Percentiles rank a stretch among this genome's conserved stretches.
These are phyloP conservation scores for Blastobotrys attinorum DNA, from an alignment of 805 yeast species.

Conservation along the genomic window DNA sequence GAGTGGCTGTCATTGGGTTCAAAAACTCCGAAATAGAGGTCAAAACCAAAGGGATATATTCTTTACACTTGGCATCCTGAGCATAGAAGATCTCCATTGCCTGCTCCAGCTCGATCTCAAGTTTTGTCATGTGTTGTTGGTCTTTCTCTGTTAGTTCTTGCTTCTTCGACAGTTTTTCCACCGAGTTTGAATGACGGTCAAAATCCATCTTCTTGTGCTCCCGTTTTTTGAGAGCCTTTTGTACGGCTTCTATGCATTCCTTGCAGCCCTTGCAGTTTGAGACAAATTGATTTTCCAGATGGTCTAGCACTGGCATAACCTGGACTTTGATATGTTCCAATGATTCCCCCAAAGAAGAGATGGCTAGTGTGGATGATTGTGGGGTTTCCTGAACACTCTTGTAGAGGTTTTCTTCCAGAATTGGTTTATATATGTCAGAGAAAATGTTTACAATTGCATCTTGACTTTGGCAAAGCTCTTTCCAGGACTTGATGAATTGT, in stretches of 20 bases:
- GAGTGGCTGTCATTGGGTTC: constrained; percentile 22
- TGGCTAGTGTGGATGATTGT: constrained; percentile 19
- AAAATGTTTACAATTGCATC: constrained; percentile 14
- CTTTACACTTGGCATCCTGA: constrained; percentile 25
- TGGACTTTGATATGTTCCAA: constrained; percentile 18
- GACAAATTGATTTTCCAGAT: constrained; percentile 18
- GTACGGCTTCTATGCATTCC: constrained; percentile 23
- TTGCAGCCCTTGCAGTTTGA: constrained; percentile 18
- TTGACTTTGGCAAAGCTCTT: constrained; percentile 16
- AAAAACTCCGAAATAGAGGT: constrained; percentile 26
- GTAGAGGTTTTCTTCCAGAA: constrained; percentile 22
- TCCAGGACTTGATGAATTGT: constrained; percentile 21
- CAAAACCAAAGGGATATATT: constrained; percentile 23
- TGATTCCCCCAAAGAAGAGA: constrained; percentile 20
- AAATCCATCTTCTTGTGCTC: constrained; percentile 33
- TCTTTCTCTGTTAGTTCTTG: constrained; percentile 23
- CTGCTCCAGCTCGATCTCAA: constrained; percentile 24
- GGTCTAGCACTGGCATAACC: constrained; percentile 19
- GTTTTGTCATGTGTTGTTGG: constrained; percentile 18
- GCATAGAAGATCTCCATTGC: constrained; percentile 25
- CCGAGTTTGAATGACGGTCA: constrained; percentile 27
- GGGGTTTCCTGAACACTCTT: constrained; percentile 27
- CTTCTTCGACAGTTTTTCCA: constrained; percentile 26
- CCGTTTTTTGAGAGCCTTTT: constrained; percentile 28
- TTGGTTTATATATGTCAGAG: constrained; percentile 20